A percentile compares a stretch with the other conserved stretches of the same genome.
phyloP scores from a whole-genome alignment of 805 yeast species.

The Candida rishiriensis region DNA sequence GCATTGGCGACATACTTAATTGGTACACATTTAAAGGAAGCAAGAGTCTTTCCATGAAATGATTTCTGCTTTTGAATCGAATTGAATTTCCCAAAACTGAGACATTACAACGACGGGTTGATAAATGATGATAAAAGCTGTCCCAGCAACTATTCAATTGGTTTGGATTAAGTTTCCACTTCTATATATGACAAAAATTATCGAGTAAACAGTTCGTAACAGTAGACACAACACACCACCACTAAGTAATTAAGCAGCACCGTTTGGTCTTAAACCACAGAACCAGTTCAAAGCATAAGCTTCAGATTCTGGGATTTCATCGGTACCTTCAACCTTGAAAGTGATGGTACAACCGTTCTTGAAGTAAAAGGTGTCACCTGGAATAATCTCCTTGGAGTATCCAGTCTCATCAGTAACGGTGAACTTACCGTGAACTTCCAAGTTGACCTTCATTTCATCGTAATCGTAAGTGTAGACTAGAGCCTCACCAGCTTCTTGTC shows the following conservation, averaged over 20 bases:
- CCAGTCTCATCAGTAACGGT: conserved; percentile 62
- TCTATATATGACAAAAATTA: not conserved
- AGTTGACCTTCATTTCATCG: conserved; percentile 67
- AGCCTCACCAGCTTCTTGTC: conserved; percentile 63
- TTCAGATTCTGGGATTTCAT: conserved; percentile 27
- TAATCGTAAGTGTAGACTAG: conserved; percentile 62
- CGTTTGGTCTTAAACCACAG: conserved; percentile 54
- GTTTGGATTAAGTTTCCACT: not conserved
- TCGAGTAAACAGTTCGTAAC: not conserved
- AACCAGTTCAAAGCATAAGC: conserved; percentile 65
- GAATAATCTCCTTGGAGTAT: conserved; percentile 46
- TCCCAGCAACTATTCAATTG: conserved; percentile 3
- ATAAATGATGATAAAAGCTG: not conserved
- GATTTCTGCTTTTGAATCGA: too few relatives aligned
- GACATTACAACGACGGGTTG: too few relatives aligned
- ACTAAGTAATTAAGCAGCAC: conserved; percentile 23
- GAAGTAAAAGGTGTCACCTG: conserved; percentile 67
- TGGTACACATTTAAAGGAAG: too few relatives aligned
- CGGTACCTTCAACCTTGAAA: conserved; percentile 43
- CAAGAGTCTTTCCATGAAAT: too few relatives aligned
- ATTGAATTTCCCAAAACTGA: too few relatives aligned
- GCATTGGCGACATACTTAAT: too few relatives aligned
- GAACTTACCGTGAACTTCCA: conserved; percentile 66
- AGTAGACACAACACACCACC: too few relatives aligned
- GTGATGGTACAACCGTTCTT: conserved; percentile 65